Base-by-base conservation (phyloP, 306 rosid species). In the Gillenia trifoliata region DNA sequence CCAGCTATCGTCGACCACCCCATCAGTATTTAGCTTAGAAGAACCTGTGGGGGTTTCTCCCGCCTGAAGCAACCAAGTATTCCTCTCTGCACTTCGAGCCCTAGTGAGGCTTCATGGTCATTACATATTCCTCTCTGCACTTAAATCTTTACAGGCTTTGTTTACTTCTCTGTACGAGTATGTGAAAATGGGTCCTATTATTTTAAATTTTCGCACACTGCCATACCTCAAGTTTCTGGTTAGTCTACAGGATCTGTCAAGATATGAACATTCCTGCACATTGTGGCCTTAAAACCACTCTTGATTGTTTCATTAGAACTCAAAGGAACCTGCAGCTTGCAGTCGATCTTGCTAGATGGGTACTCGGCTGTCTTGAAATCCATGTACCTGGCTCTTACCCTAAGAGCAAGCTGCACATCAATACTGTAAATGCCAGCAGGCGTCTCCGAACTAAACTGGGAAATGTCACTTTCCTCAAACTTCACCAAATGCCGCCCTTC, bases 301-400 rank as follows among this genome's bases (percentile, higher is more conserved):
- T 49, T 1, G 19, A 12, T 13, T 34, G 23, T 33, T 49, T 6
- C 50, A 11, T 64, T 4, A 9, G 3, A 7, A 17, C 64, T 75
- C 55, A 52, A 9, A 75, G 65, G 78, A 23, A 75, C 64, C 64
- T 34, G 59, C 36, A 64, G 49, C 19, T 75, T 64, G 62, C 78
- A 75, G 20, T 64, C 11, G 0, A 75, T 49, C 23, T 22, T 22
- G 71, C 17, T 25, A 57, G 30, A 43, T 61, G n/a, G 52, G 26
- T 52, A 47, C 28, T 50, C 28, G 5, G 50, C 17, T 56, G 75
- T 36, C 75, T 71, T 56, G 52, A 16, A 61, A 54, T 49, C 45
- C 20, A 30, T 0, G 13, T 43, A 26, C 60, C 49, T 28, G 3
- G 73, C 34, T 30, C 60, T 15, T 47, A 25, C 22, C 34, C 5